phyloP scores from a whole-genome alignment of 352 stramenopile species.

The Pythium rishiriense region DNA sequence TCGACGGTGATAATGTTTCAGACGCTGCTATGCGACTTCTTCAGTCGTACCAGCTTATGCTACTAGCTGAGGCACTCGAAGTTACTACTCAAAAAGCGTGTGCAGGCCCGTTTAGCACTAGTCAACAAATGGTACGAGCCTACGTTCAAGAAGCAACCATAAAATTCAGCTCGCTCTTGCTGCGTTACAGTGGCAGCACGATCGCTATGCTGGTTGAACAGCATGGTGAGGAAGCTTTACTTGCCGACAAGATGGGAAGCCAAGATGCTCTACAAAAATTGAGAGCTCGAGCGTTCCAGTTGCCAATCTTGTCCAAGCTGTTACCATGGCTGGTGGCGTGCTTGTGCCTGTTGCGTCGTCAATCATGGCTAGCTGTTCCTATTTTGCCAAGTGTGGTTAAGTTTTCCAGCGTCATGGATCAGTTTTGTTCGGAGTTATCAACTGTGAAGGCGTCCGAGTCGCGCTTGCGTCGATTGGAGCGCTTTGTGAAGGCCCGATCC shows the following conservation, averaged over 20 bases:
- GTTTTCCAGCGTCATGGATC: conserved; percentile 65
- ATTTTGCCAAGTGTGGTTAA: conserved; percentile 66
- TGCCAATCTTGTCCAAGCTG: conserved; percentile 62
- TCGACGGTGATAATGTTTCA: conserved; percentile 27
- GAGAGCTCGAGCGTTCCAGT: conserved; percentile 14
- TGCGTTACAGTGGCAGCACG: conserved; percentile 59
- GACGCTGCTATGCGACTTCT: conserved; percentile 50
- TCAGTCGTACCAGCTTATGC: conserved; percentile 74
- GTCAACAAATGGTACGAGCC: conserved; percentile 23
- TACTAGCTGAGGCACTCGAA: conserved; percentile 74
- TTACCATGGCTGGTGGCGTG: conserved; percentile 81
- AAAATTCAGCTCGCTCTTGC: conserved; percentile 63
- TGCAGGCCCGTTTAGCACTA: not conserved
- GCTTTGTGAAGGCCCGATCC: conserved; percentile 49
- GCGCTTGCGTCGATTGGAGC: conserved; percentile 64
- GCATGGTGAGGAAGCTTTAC: conserved; percentile 42
- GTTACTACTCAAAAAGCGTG: conserved; percentile 44
- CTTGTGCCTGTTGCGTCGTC: conserved; percentile 75
- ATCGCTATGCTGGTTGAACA: conserved; percentile 45
- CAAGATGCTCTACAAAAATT: not conserved
- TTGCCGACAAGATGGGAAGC: not conserved
- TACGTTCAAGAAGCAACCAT: conserved; percentile 73
- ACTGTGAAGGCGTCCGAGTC: conserved; percentile 62
- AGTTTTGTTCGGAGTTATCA: conserved; percentile 71
- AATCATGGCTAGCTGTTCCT: conserved; percentile 74